Evolutionary conservation across 192 early-diverging fungal genomes (phyloP).

Genomic region (Coemansia furcata): DNA sequence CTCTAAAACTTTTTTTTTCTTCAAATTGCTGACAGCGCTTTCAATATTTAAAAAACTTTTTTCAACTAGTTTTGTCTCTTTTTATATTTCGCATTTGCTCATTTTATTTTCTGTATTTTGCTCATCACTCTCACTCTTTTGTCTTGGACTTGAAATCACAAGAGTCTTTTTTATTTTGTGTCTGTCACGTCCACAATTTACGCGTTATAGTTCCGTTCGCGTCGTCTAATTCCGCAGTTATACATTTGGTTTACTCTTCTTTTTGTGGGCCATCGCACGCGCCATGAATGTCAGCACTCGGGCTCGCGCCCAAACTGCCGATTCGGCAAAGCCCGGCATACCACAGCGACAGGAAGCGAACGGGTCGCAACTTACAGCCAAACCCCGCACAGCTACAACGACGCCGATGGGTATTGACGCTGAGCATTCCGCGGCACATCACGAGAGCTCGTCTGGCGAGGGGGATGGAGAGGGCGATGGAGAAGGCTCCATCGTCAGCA

Average conservation of each 20-base stretch:
- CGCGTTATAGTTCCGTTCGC: slow-evolving; percentile 4
- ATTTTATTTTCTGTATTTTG: slow-evolving; percentile 1
- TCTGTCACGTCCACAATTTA: not conserved
- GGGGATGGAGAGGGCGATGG: slow-evolving; percentile 1
- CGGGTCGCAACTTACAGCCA: not conserved
- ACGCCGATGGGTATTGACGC: not conserved
- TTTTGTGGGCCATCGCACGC: not conserved
- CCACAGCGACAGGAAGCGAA: not conserved
- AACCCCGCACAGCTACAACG: slow-evolving; percentile 1
- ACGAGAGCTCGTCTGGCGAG: slow-evolving; percentile 4
- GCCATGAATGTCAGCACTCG: slow-evolving; percentile 44
- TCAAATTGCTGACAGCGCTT: not conserved
- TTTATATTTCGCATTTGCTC: not conserved
- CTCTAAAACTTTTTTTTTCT: slow-evolving; percentile 6
- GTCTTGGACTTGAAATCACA: not conserved
- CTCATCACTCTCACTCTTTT: not conserved
- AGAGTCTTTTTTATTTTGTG: not conserved
- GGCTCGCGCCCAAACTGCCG: slow-evolving; percentile 26
- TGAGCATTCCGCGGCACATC: not conserved
- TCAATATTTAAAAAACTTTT: slow-evolving; percentile 8
- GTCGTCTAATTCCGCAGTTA: slow-evolving; percentile 3
- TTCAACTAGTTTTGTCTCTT: slow-evolving; percentile 4
- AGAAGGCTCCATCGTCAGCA: slow-evolving; percentile 19
- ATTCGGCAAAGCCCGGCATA: slow-evolving; percentile 11
- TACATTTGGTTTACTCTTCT: not conserved